Percentiles rank a stretch among this genome's conserved stretches.
Conservation (phyloP, 1,139 yeast species). For the Taiozyma sp. region DNA sequence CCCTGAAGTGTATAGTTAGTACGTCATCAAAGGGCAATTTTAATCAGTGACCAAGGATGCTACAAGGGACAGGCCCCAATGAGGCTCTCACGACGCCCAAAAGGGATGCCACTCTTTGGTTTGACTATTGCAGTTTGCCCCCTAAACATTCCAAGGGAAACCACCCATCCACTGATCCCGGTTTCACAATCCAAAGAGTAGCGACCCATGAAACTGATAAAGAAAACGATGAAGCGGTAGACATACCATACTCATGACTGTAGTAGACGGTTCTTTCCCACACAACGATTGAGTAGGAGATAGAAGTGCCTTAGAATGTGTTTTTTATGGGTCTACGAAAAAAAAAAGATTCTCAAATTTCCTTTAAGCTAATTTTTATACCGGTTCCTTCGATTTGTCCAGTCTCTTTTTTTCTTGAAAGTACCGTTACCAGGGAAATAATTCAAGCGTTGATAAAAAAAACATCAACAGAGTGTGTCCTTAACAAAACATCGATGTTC, state of each 20-base stretch:
- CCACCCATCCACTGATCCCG: background rate
- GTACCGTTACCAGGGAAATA: constrained; percentile 1
- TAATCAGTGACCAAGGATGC: background rate
- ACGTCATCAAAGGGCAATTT: background rate
- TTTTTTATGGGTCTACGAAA: background rate
- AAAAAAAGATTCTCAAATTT: background rate
- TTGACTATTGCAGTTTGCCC: background rate
- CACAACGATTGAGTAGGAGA: background rate
- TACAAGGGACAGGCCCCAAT: background rate
- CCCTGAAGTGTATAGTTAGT: constrained; percentile 4
- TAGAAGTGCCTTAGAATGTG: background rate
- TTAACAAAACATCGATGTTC: background rate
- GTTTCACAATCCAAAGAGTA: background rate
- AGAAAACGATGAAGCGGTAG: background rate
- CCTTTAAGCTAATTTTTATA: background rate
- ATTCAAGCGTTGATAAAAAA: background rate
- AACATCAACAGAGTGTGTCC: background rate
- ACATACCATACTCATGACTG: background rate
- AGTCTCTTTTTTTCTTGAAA: background rate
- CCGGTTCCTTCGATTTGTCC: background rate
- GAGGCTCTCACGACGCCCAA: background rate
- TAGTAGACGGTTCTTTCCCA: background rate
- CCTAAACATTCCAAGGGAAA: background rate
- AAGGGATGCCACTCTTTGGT: background rate
- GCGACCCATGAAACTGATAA: background rate